Conservation (phyloP, 129 eudicot species). For the Tagetes erecta region DNA sequence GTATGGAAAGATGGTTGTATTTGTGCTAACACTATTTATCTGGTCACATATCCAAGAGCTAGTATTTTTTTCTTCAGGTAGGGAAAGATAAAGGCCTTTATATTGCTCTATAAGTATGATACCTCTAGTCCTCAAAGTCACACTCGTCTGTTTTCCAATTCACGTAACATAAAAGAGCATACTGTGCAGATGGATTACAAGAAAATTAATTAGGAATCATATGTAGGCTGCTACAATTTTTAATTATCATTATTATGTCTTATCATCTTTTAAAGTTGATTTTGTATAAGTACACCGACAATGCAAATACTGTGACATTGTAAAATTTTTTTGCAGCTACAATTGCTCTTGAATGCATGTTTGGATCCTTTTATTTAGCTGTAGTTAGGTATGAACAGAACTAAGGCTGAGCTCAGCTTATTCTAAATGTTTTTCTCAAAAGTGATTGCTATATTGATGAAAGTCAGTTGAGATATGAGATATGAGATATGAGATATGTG, state of each 20-base stretch:
- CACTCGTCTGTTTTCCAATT: not conserved
- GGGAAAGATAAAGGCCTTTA: not conserved
- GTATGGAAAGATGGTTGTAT: not conserved
- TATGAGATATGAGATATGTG: constrained; percentile 11
- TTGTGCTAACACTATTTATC: not conserved
- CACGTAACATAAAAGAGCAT: not conserved
- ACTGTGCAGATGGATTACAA: not conserved
- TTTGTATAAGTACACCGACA: not conserved
- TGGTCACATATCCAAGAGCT: not conserved
- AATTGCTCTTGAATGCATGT: not conserved
- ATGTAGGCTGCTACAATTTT: not conserved
- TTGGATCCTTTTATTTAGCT: not conserved
- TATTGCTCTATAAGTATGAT: not conserved
- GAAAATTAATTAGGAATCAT: not conserved
- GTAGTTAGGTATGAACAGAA: not conserved
- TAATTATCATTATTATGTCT: not conserved
- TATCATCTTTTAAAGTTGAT: not conserved
- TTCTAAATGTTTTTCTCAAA: not conserved
- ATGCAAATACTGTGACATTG: not conserved
- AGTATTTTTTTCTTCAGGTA: not conserved
- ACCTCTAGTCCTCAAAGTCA: not conserved
- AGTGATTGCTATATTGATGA: not conserved
- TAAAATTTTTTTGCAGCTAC: not conserved
- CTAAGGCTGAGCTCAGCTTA: not conserved
- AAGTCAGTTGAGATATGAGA: constrained; percentile 15